phyloP scores from a whole-genome alignment of 176 grass and related monocot genomes.

The Elymus sibiricus region DNA sequence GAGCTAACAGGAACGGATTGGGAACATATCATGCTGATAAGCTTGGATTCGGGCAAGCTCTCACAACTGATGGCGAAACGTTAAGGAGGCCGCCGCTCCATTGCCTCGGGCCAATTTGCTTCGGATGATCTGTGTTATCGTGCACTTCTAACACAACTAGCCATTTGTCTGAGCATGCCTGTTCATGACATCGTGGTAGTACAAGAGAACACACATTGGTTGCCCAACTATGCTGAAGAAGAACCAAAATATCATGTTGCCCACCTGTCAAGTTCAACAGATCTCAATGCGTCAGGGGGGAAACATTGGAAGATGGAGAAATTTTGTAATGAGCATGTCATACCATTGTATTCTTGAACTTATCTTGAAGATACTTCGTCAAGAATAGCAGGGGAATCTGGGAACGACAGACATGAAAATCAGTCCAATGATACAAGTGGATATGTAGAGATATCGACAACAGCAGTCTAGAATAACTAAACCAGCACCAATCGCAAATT shows the following conservation, averaged over 20 bases:
- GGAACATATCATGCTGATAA: not conserved
- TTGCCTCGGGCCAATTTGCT: not conserved
- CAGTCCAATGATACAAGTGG: not conserved
- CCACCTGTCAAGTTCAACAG: constrained; percentile 46
- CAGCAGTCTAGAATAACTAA: not conserved
- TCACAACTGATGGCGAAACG: not conserved
- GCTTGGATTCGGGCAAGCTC: not conserved
- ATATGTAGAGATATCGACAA: not conserved
- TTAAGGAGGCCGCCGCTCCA: not conserved
- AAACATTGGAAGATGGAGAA: not conserved
- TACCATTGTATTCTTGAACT: constrained; percentile 88
- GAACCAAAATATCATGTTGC: constrained; percentile 99
- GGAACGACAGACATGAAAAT: constrained; percentile 17
- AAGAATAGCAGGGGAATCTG: constrained; percentile 87
- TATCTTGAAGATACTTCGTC: constrained; percentile 83
- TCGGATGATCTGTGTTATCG: not conserved
- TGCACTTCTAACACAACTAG: constrained; percentile 18
- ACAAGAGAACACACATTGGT: constrained; percentile 91
- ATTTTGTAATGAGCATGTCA: not conserved
- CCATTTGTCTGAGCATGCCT: constrained; percentile 53
- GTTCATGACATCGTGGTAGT: constrained; percentile 99
- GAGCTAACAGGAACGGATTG: not conserved
- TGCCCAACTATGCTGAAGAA: constrained; percentile 98
- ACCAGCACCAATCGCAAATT: not conserved
- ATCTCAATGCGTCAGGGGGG: not conserved